Base-by-base conservation (phyloP, 768 basidiomycete species). In the Gymnopilus dilepis region DNA sequence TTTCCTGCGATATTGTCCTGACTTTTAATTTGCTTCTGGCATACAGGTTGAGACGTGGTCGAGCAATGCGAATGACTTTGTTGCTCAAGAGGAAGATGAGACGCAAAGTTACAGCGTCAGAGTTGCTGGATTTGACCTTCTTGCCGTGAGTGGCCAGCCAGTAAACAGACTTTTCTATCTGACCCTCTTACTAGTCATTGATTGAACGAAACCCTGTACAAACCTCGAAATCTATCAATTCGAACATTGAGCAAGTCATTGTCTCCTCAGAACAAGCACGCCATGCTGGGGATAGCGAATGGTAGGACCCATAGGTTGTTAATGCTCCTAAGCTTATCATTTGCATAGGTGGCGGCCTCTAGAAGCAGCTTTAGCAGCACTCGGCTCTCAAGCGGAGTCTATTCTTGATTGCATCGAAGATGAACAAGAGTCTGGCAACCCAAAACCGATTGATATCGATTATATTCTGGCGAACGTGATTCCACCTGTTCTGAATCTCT, bases 31-130 rank as follows among this genome's bases (percentile, higher is more conserved):
- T 62, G 51, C 56, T 60, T 26, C 28, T 40, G 51, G 38, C 28
- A 33, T n/a, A 13, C 30, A 98, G 95, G 95, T 95, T 70, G 94
- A 95, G 30, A 90, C 86, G 15, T 99, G 97, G 97, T 85, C 87
- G 2, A 85, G 82, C 56, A 91, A 97, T 67, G 88, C 93, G 3
- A 98, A 99, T 66, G 86, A 90, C 3, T 99, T 99, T 69, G 88
- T 99, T 30, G 90, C 91, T 24, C 94, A 99, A 70, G 96, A 98
- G 69, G 94, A 97, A 56, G 97, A 98, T 62, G 95, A 97, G 63
- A 88, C 88, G 1, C 86, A 91, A 56, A 71, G 82, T 1, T 96
- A 95, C 70, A 92, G 91, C 57, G 83, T 94, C 33, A 84, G 97
- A 34, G 85, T 93, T 2, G 91, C 93, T 4, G 89, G 89, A 3